These are phyloP conservation scores for Huntiella abstrusa DNA, from an alignment of 2,329 filamentous ascomycete species.

Conservation along the genomic window DNA sequence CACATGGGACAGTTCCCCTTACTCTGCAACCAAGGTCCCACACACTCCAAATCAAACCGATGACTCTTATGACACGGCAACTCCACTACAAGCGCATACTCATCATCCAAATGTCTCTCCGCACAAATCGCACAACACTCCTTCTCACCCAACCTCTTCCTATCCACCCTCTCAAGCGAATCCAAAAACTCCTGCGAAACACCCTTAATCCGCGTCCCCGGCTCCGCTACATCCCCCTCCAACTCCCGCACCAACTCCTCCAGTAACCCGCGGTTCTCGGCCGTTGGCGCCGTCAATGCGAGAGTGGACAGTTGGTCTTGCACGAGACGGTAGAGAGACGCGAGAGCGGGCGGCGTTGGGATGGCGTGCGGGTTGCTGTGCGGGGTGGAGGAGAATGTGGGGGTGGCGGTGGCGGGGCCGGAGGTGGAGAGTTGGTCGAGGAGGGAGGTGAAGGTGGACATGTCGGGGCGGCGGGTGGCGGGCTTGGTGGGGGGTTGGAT, in stretches of 20 bases:
- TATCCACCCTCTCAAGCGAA: conserved; percentile 36
- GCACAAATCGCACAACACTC: conserved; percentile 45
- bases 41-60: conserved; percentile 47
- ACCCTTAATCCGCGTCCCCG: conserved; percentile 32
- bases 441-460: conserved; percentile 42
- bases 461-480: conserved; percentile 34
- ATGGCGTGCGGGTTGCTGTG: conserved; percentile 36
- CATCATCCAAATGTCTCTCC: conserved; percentile 40
- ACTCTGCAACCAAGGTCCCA: conserved; percentile 43
- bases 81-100: conserved; percentile 43
- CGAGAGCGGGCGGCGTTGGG: conserved; percentile 40
- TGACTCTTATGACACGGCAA: conserved; percentile 41
- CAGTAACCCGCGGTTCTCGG: conserved; percentile 31
- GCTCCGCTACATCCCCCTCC: conserved; percentile 31
- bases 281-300: conserved; percentile 28
- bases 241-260: conserved; percentile 28
- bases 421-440: conserved; percentile 30
- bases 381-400: conserved; percentile 13
- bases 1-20: conserved; percentile 48
- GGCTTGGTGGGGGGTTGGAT: conserved; percentile 15
- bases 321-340: conserved; percentile 37
- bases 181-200: conserved; percentile 42
- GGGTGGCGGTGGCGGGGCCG: conserved; percentile 17
- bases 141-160: conserved; percentile 29
- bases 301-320: conserved; percentile 38